Evolutionary conservation across 805 yeast genomes (phyloP), one percentile per base, ranked within the genome.

Genomic region (Kazachstania taianensis): DNA sequence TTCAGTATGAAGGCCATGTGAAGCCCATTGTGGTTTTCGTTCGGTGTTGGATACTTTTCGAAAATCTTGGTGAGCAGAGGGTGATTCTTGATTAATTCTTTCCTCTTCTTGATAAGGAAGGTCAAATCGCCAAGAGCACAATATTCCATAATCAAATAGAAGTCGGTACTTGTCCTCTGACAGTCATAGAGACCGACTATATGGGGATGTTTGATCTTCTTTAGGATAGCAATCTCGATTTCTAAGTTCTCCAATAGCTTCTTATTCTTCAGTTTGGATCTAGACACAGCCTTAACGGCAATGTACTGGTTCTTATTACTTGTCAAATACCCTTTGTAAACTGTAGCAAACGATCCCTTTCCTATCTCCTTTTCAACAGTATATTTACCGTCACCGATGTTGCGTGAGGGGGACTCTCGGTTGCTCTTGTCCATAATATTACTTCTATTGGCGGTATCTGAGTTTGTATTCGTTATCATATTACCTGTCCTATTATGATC

Each of bases 101-200:
- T 72, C 50, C 87, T 70, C 53, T 75, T 78, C 50, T 82, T 73
- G 38, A 92, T 87, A 48, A 92, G 80, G 51, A 78, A 83, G 0
- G 94, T 82, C 42, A 92, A 68, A 61, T 92, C 98, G 10, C 98
- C 98, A 54, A 92, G 65, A 1, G 96, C 78, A 57, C 98, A 92
- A 63, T 85, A 92, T 58, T 92, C 97, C 96, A 92, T 92, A 13
- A 89, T 78, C 43, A 92, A 65, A 55, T 85, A 89, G 63, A 86
- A 84, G 57, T 87, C 84, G 8, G 75, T 57, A 7, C 75, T 60
- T 1, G 95, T 80, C 52, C 84, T 80, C 40, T 76, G 75, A 53
- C 85, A 86, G 52, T 89, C 97, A 41, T 83, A 61, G 32, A 92
- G 65, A 13, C 79, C 79, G 8, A 92, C 98, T 37, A 92, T 81